phyloP scores from a whole-genome alignment of 2,329 filamentous ascomycete genomes.

The Colletotrichum agaves region DNA sequence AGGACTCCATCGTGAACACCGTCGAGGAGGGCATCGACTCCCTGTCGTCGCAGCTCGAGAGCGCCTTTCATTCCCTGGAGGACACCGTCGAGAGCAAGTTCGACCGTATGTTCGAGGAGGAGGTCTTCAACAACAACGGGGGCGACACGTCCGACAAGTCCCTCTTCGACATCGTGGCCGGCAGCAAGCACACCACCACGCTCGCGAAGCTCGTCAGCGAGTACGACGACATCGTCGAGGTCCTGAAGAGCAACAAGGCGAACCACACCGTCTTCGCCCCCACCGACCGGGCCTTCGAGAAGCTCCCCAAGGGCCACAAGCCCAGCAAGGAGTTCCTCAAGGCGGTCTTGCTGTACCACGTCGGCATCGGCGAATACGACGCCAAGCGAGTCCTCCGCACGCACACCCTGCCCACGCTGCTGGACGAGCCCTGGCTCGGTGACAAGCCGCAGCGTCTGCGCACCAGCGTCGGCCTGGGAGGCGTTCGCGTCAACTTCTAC shows the following conservation, averaged over 20 bases:
- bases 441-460: constrained; percentile 78
- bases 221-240: constrained; percentile 75
- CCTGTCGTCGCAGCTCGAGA: constrained; percentile 40
- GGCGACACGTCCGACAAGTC: constrained; percentile 70
- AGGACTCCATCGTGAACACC: constrained; percentile 48
- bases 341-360: constrained; percentile 78
- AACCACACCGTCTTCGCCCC: constrained; percentile 89
- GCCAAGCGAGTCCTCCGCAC: constrained; percentile 72
- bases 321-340: constrained; percentile 77
- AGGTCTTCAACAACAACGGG: constrained; percentile 28
- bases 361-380: constrained; percentile 74
- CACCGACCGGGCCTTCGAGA: constrained; percentile 78
- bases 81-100: constrained; percentile 41
- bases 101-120: constrained; percentile 36
- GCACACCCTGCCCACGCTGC: constrained; percentile 79
- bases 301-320: constrained; percentile 65
- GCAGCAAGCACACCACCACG: constrained; percentile 79
- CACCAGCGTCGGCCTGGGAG: constrained; percentile 69
- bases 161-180: constrained; percentile 82
- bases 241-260: constrained; percentile 77
- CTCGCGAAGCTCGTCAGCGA: constrained; percentile 81
- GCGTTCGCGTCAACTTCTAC: constrained; percentile 81
- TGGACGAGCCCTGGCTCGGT: constrained; percentile 69
- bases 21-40: constrained; percentile 46
- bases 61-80: constrained; percentile 49